These are phyloP conservation scores for Caryocar brasiliense DNA, from an alignment of 441 rosid genomes.

Conservation along the genomic window DNA sequence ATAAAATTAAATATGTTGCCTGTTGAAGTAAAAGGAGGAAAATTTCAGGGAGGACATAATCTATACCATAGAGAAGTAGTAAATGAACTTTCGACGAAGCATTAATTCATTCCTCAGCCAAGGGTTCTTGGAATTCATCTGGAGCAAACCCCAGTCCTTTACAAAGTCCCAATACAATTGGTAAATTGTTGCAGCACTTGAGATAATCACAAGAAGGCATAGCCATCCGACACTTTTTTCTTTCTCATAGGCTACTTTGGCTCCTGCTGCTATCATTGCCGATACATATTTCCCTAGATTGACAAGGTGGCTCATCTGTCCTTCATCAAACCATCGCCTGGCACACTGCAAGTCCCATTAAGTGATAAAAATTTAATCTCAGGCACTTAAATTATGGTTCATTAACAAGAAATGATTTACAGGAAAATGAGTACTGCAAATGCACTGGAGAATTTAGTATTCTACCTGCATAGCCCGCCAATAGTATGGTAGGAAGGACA, in stretches of 20 bases:
- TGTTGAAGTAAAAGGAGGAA: not conserved
- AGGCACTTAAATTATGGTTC: no score
- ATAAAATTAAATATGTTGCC: not conserved
- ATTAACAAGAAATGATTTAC: no score
- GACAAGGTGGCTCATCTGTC: conserved; percentile 61
- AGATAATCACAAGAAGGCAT: conserved; percentile 66
- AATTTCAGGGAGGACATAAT: not conserved
- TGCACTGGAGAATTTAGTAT: not conserved
- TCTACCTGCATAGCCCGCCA: conserved; percentile 99
- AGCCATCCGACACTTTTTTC: conserved; percentile 65
- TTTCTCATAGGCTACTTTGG: conserved; percentile 84
- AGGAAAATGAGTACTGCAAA: not conserved
- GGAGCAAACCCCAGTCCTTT: conserved; percentile 97
- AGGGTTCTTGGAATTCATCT: conserved; percentile 74
- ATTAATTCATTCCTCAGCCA: conserved; percentile 94
- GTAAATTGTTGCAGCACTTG: conserved; percentile 82
- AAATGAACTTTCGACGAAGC: conserved; percentile 77
- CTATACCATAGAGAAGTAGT: conserved; percentile 91
- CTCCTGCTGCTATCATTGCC: conserved; percentile 96
- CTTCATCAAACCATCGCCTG: conserved; percentile 93
- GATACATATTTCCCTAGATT: conserved; percentile 95
- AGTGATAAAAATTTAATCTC: not conserved
- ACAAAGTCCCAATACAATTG: conserved; percentile 99
- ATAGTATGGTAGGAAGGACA: conserved; percentile 90
- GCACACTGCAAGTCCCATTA: conserved; percentile 61